Percentiles rank a stretch among this genome's conserved stretches.
Evolutionary conservation across 2,329 filamentous ascomycete species (phyloP).

Genomic region (Fusarium mexicanum): DNA sequence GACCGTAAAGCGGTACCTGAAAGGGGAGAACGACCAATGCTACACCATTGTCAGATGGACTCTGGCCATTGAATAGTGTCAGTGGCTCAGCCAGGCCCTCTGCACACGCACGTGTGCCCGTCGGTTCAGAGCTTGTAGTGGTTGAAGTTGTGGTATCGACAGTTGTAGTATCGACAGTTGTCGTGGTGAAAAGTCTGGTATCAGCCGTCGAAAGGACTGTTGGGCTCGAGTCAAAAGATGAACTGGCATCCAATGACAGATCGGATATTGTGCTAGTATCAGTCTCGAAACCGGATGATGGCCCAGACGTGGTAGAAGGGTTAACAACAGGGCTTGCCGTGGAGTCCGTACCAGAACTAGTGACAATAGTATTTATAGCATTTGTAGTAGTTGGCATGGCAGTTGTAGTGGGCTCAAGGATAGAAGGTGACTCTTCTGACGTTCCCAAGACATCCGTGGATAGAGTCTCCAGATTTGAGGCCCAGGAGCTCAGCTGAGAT

Average conservation of each 20-base stretch:
- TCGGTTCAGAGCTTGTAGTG: not conserved
- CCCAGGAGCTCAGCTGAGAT: not conserved
- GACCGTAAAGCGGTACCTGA: not conserved
- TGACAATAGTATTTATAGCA: not conserved
- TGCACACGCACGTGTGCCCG: not conserved
- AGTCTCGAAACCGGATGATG: not conserved
- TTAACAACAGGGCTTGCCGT: not conserved
- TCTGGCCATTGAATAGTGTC: not conserved
- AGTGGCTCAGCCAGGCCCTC: not conserved
- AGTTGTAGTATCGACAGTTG: not conserved
- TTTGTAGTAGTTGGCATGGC: not conserved
- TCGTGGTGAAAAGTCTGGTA: not conserved
- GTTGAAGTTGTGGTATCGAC: not conserved
- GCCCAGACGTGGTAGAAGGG: not conserved
- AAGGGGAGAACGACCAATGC: not conserved
- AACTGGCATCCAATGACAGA: not conserved
- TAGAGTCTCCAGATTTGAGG: not conserved
- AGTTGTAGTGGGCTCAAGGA: not conserved
- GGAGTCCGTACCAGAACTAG: not conserved
- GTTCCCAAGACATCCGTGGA: not conserved
- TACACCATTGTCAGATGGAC: not conserved
- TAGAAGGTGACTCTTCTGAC: not conserved
- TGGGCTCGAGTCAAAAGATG: not conserved
- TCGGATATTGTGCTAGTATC: not conserved
- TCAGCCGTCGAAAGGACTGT: not conserved